Evolutionary conservation across 495 filamentous ascomycete species (phyloP), one percentile per base, ranked within the genome.

Genomic region (Delitschia confertaspora): DNA sequence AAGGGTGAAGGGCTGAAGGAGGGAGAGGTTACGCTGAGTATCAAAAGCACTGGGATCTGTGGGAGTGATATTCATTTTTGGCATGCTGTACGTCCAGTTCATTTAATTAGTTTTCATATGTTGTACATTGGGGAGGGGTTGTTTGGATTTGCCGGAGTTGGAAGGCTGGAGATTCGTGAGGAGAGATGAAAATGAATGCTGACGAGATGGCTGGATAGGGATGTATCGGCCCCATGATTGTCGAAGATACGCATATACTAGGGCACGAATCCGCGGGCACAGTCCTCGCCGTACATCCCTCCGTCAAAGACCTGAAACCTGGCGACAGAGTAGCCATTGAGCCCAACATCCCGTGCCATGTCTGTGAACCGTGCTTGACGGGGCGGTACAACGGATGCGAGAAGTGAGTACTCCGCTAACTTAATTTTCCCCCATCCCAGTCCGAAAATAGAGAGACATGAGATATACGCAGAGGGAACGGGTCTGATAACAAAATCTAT

Each of bases 61-160:
- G 88, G 87, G 82, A 86, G 69, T 40, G 88, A 94, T 64, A 79
- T 95, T 21, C 88, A 94, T 67, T 95, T 95, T 73, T 93, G 87
- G 88, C 86, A 88, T 60, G 82, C 80, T 24, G 49, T 53, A 47
- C 20, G 49, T 19, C n/a, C n/a, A n/a, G n/a, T n/a, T n/a, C n/a
- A n/a, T n/a, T n/a, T n/a, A n/a, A n/a, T n/a, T n/a, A n/a, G n/a
- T n/a, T n/a, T n/a, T n/a, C n/a, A n/a, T n/a, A n/a, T n/a, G n/a
- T n/a, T n/a, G n/a, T n/a, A n/a, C n/a, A n/a, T n/a, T n/a, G n/a
- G n/a, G n/a, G n/a, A n/a, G n/a, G n/a, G n/a, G n/a, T n/a, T n/a
- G n/a, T n/a, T n/a, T n/a, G n/a, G n/a, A n/a, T n/a, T n/a, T n/a
- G n/a, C n/a, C n/a, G n/a, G n/a, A n/a, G n/a, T n/a, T n/a, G n/a